Evolutionary conservation across 305 asterid genomes (phyloP).

Genomic region (Petunia hybrid): DNA sequence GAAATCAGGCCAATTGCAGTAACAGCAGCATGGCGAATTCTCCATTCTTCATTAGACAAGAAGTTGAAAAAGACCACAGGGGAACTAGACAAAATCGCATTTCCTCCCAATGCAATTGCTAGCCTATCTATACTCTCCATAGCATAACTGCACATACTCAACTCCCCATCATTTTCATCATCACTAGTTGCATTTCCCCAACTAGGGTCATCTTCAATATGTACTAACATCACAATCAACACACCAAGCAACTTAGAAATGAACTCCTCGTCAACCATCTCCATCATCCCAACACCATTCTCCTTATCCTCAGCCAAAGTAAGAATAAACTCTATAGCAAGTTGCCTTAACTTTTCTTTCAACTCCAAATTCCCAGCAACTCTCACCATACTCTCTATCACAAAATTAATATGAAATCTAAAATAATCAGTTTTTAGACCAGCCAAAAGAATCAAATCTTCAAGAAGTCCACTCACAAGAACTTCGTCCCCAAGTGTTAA

Average conservation of each 20-base stretch:
- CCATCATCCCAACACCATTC: conserved; percentile 28
- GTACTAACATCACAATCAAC: not conserved
- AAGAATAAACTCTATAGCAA: conserved; percentile 25
- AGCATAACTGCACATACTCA: conserved; percentile 15
- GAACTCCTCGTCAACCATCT: not conserved
- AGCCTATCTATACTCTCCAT: conserved; percentile 28
- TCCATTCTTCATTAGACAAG: conserved; percentile 8
- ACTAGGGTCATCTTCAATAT: not conserved
- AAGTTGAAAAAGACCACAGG: not conserved
- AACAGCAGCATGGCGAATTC: not conserved
- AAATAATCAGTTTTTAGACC: not conserved
- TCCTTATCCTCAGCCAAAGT: conserved; percentile 25
- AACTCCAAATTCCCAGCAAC: not conserved
- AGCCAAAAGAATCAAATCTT: conserved; percentile 20
- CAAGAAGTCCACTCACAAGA: conserved; percentile 19
- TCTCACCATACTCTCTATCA: not conserved
- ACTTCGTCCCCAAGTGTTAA: not conserved
- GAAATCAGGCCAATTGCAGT: conserved; percentile 29
- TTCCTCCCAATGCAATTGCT: conserved; percentile 23
- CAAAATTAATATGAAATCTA: not conserved
- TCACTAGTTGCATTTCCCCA: conserved; percentile 25
- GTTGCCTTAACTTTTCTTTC: not conserved
- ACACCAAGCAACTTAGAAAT: not conserved
- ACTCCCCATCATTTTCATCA: conserved; percentile 8
- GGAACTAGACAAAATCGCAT: conserved; percentile 1